Conservation (phyloP, 2,329 filamentous ascomycete genomes). For the Corniculantispora saksenae region DNA sequence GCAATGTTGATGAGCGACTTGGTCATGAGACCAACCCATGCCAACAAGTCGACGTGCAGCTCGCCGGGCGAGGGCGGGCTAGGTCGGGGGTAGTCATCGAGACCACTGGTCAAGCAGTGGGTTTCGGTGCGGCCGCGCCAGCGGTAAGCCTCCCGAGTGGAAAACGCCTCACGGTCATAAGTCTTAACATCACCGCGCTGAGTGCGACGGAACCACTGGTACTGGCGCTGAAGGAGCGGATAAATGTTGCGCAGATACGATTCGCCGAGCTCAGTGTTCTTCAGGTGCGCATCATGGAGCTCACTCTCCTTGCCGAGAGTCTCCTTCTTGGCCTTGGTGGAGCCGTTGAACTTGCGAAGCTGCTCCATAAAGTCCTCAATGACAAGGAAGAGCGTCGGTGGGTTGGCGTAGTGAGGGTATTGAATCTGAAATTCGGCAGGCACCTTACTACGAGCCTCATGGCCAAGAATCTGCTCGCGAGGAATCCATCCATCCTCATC, state of each 20-base stretch:
- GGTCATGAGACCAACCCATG: slow-evolving; percentile 97
- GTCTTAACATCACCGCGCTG: slow-evolving; percentile 87
- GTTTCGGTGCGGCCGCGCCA: slow-evolving; percentile 88
- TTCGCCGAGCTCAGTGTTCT: slow-evolving; percentile 66
- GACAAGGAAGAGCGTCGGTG: slow-evolving; percentile 89
- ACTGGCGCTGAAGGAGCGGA: slow-evolving; percentile 84
- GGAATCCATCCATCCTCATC: slow-evolving; percentile 98
- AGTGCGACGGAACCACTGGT: slow-evolving; percentile 92
- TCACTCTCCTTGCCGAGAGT: slow-evolving; percentile 43
- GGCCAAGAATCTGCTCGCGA: slow-evolving; percentile 89
- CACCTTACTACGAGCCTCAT: slow-evolving; percentile 92
- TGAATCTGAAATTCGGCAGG: slow-evolving; percentile 90
- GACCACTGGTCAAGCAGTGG: slow-evolving; percentile 87
- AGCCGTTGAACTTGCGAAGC: slow-evolving; percentile 60
- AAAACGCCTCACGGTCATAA: slow-evolving; percentile 88
- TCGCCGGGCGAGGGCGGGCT: slow-evolving; percentile 94
- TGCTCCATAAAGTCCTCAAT: slow-evolving; percentile 83
- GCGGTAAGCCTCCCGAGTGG: slow-evolving; percentile 87
- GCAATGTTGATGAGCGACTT: slow-evolving; percentile 82
- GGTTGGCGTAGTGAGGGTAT: slow-evolving; percentile 97
- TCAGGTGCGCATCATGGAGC: slow-evolving; percentile 64
- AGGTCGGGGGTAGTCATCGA: slow-evolving; percentile 93
- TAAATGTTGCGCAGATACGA: slow-evolving; percentile 77
- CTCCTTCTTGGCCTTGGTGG: slow-evolving; percentile 44
- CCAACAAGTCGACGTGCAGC: slow-evolving; percentile 90